These are phyloP conservation scores for Pichia sp. DNA, from an alignment of 1,139 yeast genomes.

Conservation along the genomic window DNA sequence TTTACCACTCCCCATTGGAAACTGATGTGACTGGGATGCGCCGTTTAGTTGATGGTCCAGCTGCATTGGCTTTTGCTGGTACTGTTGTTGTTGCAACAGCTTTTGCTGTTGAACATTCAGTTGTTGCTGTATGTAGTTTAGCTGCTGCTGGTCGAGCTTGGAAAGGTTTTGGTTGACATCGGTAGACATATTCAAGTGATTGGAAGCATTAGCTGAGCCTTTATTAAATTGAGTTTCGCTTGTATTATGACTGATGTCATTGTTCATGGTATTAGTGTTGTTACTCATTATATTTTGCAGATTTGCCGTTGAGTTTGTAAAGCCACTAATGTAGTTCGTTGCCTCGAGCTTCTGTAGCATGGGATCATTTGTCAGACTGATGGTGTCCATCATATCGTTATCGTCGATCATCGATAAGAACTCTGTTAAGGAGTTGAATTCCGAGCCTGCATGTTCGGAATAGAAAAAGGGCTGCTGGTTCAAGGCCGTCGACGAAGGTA, in stretches of 20 bases:
- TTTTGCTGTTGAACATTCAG: conserved; percentile 11
- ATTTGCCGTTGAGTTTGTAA: conserved; percentile 4
- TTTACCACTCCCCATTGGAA: background rate
- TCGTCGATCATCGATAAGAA: conserved; percentile 89
- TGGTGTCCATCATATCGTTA: conserved; percentile 58
- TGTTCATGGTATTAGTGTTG: background rate
- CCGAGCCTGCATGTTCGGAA: conserved; percentile 91
- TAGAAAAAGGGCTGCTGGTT: conserved; percentile 75
- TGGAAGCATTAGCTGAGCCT: background rate
- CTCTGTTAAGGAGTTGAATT: conserved; percentile 84
- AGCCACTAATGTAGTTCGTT: conserved; percentile 15
- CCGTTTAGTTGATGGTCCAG: background rate
- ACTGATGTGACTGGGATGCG: background rate
- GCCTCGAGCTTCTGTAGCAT: conserved; percentile 32
- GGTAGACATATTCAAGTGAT: background rate
- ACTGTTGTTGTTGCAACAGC: conserved; percentile 4
- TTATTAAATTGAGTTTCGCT: too few relatives aligned
- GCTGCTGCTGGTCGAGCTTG: conserved; percentile 10
- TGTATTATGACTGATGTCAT: too few relatives aligned
- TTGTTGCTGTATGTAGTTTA: conserved; percentile 14
- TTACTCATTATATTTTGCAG: conserved; percentile 3
- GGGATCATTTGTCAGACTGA: conserved; percentile 33
- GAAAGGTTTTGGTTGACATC: background rate
- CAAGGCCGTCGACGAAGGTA: conserved; percentile 32
- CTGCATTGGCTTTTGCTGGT: conserved; percentile 7